These are phyloP conservation scores for Sophora flavescens DNA, from an alignment of 306 rosid species.

Conservation along the genomic window DNA sequence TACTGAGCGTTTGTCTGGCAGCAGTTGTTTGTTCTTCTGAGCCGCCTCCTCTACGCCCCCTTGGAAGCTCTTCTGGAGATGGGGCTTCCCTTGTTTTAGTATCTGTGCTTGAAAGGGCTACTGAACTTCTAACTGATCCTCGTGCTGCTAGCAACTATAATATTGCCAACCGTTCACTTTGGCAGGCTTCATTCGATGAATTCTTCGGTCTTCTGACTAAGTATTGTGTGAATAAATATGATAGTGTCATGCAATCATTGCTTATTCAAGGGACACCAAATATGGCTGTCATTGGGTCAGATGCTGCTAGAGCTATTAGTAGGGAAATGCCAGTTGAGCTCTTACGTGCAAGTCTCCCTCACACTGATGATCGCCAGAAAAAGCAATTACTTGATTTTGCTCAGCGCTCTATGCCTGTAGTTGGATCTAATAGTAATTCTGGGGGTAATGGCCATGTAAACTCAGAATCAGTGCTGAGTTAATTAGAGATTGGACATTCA, in stretches of 20 bases:
- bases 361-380: slow-evolving; percentile 84
- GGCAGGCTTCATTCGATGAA: slow-evolving; percentile 96
- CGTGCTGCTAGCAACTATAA: slow-evolving; percentile 78
- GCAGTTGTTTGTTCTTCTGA: slow-evolving; percentile 90
- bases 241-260: slow-evolving; percentile 71
- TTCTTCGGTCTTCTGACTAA: slow-evolving; percentile 82
- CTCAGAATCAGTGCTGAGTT: slow-evolving; percentile 71
- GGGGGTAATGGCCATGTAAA: slow-evolving; percentile 65
- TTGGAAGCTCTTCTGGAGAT: slow-evolving; percentile 88
- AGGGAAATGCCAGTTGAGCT: slow-evolving; percentile 98
- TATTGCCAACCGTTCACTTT: slow-evolving; percentile 71
- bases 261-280: slow-evolving; percentile 63
- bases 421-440: slow-evolving; percentile 59
- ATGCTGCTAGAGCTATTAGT: slow-evolving; percentile 75
- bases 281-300: slow-evolving; percentile 63
- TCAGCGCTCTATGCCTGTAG: slow-evolving; percentile 82
- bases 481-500: slow-evolving; percentile 41
- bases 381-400: slow-evolving; percentile 77
- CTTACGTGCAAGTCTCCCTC: slow-evolving; percentile 93
- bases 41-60: slow-evolving; percentile 94
- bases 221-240: slow-evolving; percentile 87
- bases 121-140: slow-evolving; percentile 85
- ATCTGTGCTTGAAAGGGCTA: slow-evolving; percentile 91
- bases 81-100: slow-evolving; percentile 87
- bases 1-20: slow-evolving; percentile 95